Percentiles rank a stretch among this genome's conserved stretches.
phyloP scores from a whole-genome alignment of 768 basidiomycete genomes.

The Suillus paluster region DNA sequence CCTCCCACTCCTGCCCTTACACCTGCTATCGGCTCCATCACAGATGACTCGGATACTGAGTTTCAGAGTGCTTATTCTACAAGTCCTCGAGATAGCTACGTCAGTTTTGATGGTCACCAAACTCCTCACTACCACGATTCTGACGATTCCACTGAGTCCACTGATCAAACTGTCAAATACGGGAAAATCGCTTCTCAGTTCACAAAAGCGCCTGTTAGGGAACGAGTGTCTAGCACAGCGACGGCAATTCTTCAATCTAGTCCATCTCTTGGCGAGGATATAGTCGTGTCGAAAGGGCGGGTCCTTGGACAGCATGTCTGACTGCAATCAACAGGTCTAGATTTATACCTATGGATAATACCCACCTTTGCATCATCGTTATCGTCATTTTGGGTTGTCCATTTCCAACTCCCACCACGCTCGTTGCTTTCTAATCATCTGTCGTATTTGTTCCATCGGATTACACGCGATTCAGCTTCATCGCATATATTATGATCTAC shows the following conservation, averaged over 20 bases:
- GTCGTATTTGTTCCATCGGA: slow-evolving; percentile 30
- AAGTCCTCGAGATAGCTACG: slow-evolving; percentile 72
- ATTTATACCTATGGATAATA: slow-evolving; percentile 31
- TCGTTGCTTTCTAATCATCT: slow-evolving; percentile 22
- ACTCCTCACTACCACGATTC: slow-evolving; percentile 28
- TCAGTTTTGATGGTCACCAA: slow-evolving; percentile 43
- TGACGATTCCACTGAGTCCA: slow-evolving; percentile 34
- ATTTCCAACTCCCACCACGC: slow-evolving; percentile 19
- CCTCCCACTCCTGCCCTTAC: slow-evolving; percentile 43
- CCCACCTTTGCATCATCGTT: slow-evolving; percentile 25
- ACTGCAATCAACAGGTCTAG: slow-evolving; percentile 16
- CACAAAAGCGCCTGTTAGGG: slow-evolving; percentile 45
- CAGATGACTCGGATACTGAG: slow-evolving; percentile 83
- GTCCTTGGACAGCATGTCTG: slow-evolving; percentile 25
- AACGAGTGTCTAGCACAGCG: slow-evolving; percentile 59
- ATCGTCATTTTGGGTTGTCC: slow-evolving; percentile 22
- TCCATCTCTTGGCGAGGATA: slow-evolving; percentile 46
- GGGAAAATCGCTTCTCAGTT: slow-evolving; percentile 33
- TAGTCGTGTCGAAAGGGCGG: slow-evolving; percentile 31
- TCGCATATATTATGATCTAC: slow-evolving; percentile 29
- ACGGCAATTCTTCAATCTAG: slow-evolving; percentile 52
- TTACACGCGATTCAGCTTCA: slow-evolving; percentile 26
- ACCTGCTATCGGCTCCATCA: slow-evolving; percentile 41
- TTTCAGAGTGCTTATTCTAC: slow-evolving; percentile 87
- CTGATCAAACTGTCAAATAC: slow-evolving; percentile 35